Conservation (phyloP, 2,329 filamentous ascomycete species). For the Clonostachys chloroleuca region DNA sequence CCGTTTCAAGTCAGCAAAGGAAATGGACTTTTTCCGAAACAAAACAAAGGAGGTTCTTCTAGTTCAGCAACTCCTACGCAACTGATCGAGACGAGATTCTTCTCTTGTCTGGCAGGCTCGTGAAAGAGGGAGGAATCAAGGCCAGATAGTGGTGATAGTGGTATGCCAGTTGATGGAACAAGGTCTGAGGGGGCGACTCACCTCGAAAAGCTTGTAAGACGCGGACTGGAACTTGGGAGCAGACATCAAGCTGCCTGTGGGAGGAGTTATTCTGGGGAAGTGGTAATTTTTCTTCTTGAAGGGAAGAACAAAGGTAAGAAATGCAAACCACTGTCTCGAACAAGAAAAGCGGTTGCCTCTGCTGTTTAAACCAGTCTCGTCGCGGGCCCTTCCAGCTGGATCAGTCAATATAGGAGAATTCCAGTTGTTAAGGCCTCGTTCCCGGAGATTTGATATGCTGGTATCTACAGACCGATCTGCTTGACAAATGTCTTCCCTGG, state of each 20-base stretch:
- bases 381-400: conserved; percentile 22
- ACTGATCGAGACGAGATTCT: not conserved
- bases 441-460: conserved; percentile 32
- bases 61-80: not conserved
- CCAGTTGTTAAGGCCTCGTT: conserved; percentile 17
- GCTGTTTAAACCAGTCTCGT: conserved; percentile 21
- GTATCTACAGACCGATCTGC: conserved; percentile 1
- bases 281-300: conserved; percentile 17
- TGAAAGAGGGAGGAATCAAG: conserved; percentile 4
- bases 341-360: conserved; percentile 16
- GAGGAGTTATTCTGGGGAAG: conserved; percentile 20
- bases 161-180: conserved; percentile 14
- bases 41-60: not conserved
- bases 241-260: conserved; percentile 51
- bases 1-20: not conserved
- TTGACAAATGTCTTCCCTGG: not conserved
- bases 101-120: not conserved
- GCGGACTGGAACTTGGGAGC: conserved; percentile 49
- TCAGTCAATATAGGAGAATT: conserved; percentile 19
- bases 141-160: conserved; percentile 3
- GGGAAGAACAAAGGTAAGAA: conserved; percentile 19
- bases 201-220: conserved; percentile 55
- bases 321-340: conserved; percentile 32
- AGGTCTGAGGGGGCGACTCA: conserved; percentile 37
- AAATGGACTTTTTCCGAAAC: not conserved